Base-by-base conservation (phyloP, 495 filamentous ascomycete species). In the Hypoxylon crocopeplum region DNA sequence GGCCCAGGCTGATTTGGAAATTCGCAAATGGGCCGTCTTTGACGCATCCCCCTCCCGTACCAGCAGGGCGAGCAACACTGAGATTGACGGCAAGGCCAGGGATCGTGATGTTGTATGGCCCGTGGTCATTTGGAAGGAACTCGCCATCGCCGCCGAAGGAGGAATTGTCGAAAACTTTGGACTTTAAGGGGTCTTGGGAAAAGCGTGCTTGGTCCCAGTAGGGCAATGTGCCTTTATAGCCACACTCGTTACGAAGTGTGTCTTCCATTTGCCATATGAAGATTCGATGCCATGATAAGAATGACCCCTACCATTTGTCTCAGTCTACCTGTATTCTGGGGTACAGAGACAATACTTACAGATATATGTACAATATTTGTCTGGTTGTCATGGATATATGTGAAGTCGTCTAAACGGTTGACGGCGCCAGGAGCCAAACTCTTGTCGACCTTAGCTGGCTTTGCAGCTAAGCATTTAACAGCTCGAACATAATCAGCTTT, bases 71-170 rank as follows among this genome's bases (percentile, higher is more conserved):
- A 2, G 20, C 45, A 46, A 68, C 57, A 17, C 65, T 53, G 17
- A 48, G 42, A 15, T 70, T 68, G 11, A 46, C 55, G 13, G 64
- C 64, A 3, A 66, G 49, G 1, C 67, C 64, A 8, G 63, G 67
- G 1, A 62, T 41, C 0, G 22, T 50, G 4, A 69, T 32, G 15
- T 54, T 66, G 20, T 49, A 56, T 29, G 64, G 48, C 2, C 57
- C 57, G 3, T 58, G 48, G 5, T 36, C 81, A 63, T 71, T 84
- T 79, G 77, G 62, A 63, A 82, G 64, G 45, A 66, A 72, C 4
- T 56, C 75, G 17, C 85, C 87, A 62, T 90, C 84, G 40, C 86
- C 79, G 13, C 81, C 80, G 57, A 90, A 74, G 0, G 81, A 86
- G 16, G 77, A 80, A 29, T 85, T 83, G 49, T 88, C 81, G 56